A percentile compares a stretch with the other conserved stretches of the same genome.
phyloP scores from a whole-genome alignment of 148 eudicot genomes.

The Fallopia convolvulus region DNA sequence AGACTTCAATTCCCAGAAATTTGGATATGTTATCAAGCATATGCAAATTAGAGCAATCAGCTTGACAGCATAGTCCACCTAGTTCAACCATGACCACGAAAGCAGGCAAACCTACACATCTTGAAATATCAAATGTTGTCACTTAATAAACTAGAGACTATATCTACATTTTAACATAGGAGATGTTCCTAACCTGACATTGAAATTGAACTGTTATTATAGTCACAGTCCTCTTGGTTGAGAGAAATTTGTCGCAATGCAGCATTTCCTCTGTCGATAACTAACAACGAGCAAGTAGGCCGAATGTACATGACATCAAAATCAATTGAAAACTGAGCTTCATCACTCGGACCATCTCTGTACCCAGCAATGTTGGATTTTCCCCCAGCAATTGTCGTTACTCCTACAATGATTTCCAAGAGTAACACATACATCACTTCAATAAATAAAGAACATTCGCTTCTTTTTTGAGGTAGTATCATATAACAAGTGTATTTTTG shows the following conservation, averaged over 20 bases:
- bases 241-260: slow-evolving; percentile 89
- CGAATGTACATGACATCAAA: slow-evolving; percentile 88
- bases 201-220: slow-evolving; percentile 53
- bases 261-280: slow-evolving; percentile 92
- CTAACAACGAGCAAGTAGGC: slow-evolving; percentile 82
- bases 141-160: neutral
- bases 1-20: neutral
- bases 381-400: slow-evolving; percentile 98
- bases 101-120: neutral
- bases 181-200: slow-evolving; percentile 38
- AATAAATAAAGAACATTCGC: neutral
- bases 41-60: neutral
- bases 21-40: neutral
- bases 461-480: neutral
- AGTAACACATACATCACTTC: neutral
- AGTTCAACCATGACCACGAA: neutral
- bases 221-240: slow-evolving; percentile 73
- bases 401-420: slow-evolving; percentile 42
- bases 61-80: neutral
- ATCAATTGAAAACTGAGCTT: slow-evolving; percentile 83
- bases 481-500: neutral
- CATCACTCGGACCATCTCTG: slow-evolving; percentile 96
- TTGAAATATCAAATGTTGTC: neutral
- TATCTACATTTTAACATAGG: neutral
- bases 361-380: slow-evolving; percentile 90